Evolutionary conservation across 2,329 filamentous ascomycete species (phyloP), one percentile per base, ranked within the genome.

Genomic region (Botrytis pseudocinerea): DNA sequence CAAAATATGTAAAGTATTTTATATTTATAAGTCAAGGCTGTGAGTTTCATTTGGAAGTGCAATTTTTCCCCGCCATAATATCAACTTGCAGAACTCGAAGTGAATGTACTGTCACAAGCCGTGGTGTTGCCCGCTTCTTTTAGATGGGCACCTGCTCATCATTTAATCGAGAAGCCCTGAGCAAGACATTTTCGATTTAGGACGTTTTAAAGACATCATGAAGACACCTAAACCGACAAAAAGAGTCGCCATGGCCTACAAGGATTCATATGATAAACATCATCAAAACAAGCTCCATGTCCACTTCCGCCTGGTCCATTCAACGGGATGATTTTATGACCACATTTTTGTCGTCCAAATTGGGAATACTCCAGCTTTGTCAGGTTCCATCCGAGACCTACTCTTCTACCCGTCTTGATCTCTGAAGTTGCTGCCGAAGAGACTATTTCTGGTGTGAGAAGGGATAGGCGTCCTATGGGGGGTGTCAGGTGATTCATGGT

Each of bases 341-440:
- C 80, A 69, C 85, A 85, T 14, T 85, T 84, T 48, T 85, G 84
- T 2, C 88, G 83, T 61, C 84, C 84, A 75, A 89, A 85, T 74
- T 86, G 85, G 1, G 87, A 85, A 75, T 85, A 84, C 73, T 89
- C 86, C 4, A 89, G 80, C 76, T 89, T 89, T 32, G 83, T 85
- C 74, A 89, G 78, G 38, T 87, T 85, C 87, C 87, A 89, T 40
- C 84, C 84, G 57, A 90, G 82, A 16, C 85, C 85, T 38, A 88
- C 83, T 46, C 86, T 83, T 32, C 82, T 82, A 20, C 88, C 88
- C 0, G 84, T 85, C 57, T 82, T 82, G 76, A 89, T 88, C 76
- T 87, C 85, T 8, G 82, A 81, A 7, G 82, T 81, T 3, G 87
- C 87, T 0, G 85, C 83, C 35, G 82, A 81, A 9, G 84, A 83